Conservation (phyloP, 2,329 filamentous ascomycete species). For the Nemania sp. region DNA sequence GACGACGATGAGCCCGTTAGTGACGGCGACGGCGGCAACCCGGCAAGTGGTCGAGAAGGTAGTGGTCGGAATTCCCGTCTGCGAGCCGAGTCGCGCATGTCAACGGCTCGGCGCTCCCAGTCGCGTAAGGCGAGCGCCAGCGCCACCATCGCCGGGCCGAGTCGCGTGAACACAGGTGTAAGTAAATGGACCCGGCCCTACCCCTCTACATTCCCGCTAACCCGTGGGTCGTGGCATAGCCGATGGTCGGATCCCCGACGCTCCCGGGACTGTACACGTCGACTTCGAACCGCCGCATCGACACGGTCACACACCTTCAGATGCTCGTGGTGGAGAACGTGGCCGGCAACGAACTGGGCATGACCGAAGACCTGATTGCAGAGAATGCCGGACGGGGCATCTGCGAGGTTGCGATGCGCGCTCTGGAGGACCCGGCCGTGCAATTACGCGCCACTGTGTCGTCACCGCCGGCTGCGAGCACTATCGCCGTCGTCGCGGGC, state of each 20-base stretch:
- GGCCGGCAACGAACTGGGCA: conserved; percentile 81
- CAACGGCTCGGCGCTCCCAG: conserved; percentile 53
- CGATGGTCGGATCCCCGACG: conserved; percentile 34
- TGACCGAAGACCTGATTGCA: conserved; percentile 87
- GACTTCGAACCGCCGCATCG: conserved; percentile 60
- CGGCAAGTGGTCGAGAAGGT: conserved; percentile 53
- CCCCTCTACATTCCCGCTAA: conserved; percentile 8
- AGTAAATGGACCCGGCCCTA: conserved; percentile 26
- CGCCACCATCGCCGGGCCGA: conserved; percentile 13
- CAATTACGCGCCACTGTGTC: conserved; percentile 52
- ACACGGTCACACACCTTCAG: conserved; percentile 72
- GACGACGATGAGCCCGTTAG: conserved; percentile 60
- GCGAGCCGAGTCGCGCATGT: conserved; percentile 57
- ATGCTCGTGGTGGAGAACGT: conserved; percentile 94
- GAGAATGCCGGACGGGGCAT: conserved; percentile 90
- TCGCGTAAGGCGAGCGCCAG: conserved; percentile 59
- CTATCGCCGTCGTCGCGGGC: conserved; percentile 81
- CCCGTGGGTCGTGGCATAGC: conserved; percentile 33
- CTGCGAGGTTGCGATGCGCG: conserved; percentile 76
- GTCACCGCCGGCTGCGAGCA: conserved; percentile 40
- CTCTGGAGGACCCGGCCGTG: conserved; percentile 65
- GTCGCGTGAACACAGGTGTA: conserved; percentile 49
- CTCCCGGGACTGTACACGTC: conserved; percentile 55
- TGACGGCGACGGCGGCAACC: conserved; percentile 49
- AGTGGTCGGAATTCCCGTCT: conserved; percentile 55